Conservation (phyloP, 257 asterid species). For the Gentiana straminea region DNA sequence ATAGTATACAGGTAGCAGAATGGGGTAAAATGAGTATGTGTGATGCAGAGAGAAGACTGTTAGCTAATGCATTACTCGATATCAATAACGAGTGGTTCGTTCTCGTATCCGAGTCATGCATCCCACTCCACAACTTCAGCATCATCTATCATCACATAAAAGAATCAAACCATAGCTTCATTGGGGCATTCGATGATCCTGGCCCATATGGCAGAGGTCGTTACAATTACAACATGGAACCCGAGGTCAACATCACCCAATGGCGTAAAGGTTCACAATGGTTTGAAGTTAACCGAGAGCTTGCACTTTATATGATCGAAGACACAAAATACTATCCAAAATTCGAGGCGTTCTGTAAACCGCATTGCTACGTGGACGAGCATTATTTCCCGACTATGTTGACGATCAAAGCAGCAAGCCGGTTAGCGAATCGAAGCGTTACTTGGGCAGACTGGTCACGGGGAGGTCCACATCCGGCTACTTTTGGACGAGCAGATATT, state of each 20-base stretch:
- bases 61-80: constrained; percentile 52
- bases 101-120: constrained; percentile 55
- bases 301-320: constrained; percentile 32
- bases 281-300: constrained; percentile 46
- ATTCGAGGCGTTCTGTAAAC: constrained; percentile 47
- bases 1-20: constrained; percentile 29
- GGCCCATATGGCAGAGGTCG: constrained; percentile 44
- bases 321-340: constrained; percentile 44
- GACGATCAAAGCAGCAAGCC: constrained; percentile 21
- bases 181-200: constrained; percentile 42
- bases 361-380: constrained; percentile 54
- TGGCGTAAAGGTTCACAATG: constrained; percentile 55
- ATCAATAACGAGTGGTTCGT: constrained; percentile 45
- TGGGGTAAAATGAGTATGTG: constrained; percentile 67
- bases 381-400: constrained; percentile 61
- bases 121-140: constrained; percentile 44
- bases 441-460: constrained; percentile 73
- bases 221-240: constrained; percentile 36
- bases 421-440: constrained; percentile 42
- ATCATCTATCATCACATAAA: constrained; percentile 31
- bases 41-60: constrained; percentile 55
- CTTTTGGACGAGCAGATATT: constrained; percentile 39
- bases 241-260: constrained; percentile 34
- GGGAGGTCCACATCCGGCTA: constrained; percentile 69
- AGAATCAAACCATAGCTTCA: constrained; percentile 40